Evolutionary conservation across 1,284 basidiomycete species (phyloP), one percentile per base, ranked within the genome.

Genomic region (Tremellales sp.): DNA sequence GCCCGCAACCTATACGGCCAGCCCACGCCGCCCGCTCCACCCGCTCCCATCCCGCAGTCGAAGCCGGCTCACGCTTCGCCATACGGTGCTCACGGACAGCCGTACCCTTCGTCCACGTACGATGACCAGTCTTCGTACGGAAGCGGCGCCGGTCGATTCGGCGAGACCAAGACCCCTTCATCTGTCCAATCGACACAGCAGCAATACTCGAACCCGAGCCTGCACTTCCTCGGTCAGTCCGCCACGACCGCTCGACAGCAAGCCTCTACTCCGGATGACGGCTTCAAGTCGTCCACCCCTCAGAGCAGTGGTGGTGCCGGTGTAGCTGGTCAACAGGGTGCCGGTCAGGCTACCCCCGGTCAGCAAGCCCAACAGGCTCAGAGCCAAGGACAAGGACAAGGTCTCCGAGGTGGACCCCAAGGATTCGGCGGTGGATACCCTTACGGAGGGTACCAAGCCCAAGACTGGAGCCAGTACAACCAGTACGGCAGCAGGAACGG

Each of bases 1-100:
- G 56, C 54, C 23, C 62, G 70, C 45, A 65, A 60, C 51, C 60
- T 70, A 39, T 75, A 75, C 53, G 68, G 69, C 37, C 71, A 73
- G 46, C 62, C 65, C 25, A 63, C 65, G 27, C 68, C 70, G 35
- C 62, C 61, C 49, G 64, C 65, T 35, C 55, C 67, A 33, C 64
- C 67, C 24, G 66, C 66, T 2, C 68, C 68, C 8, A 61, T 68
- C 50, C 65, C 65, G 15, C 45, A 40, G 52, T 39, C 56, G 52
- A 40, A 66, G 47, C 67, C 71, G 62, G 70, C 73, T 40, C 13
- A 13, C 8, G 8, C 12, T 39, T 68, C 70, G 5, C 71, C 70
- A 27, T 75, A 75, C 61, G 71, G 70, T 48, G 62, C 54, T 17
- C 29, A 8, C 29, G 8, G 15, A 15, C 64, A 65, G 10, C 56